A percentile compares a stretch with the other conserved stretches of the same genome.
These are phyloP conservation scores for Lodderomyces theae DNA, from an alignment of 1,139 yeast species.

Conservation along the genomic window DNA sequence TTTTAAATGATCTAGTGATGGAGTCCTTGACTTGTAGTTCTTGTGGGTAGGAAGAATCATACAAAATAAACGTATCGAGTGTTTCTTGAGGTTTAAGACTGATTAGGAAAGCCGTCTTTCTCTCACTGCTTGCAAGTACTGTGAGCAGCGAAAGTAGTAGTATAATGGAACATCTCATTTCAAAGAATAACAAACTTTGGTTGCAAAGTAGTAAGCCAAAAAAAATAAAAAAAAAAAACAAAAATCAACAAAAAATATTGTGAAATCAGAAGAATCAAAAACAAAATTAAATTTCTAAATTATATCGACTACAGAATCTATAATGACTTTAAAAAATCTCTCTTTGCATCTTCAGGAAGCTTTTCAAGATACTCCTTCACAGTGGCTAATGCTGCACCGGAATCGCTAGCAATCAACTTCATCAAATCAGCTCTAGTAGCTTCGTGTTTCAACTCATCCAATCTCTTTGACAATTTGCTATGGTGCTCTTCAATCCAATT, in stretches of 20 bases:
- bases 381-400: conserved; percentile 52
- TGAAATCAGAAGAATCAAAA: too few species aligned
- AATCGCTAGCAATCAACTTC: conserved; percentile 55
- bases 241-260: neutral
- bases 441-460: conserved; percentile 66
- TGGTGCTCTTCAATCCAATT: conserved; percentile 84
- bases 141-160: neutral
- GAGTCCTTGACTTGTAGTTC: conserved; percentile 39
- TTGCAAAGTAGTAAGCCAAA: conserved; percentile 3
- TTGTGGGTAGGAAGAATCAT: conserved; percentile 32
- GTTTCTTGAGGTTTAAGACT: conserved; percentile 27
- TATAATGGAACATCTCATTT: neutral
- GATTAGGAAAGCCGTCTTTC: conserved; percentile 11
- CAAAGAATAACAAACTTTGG: neutral
- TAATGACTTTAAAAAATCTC: conserved; percentile 40
- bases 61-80: conserved; percentile 37
- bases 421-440: conserved; percentile 61
- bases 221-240: conserved; percentile 8
- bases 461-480: conserved; percentile 54
- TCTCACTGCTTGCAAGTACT: neutral
- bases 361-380: conserved; percentile 60
- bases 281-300: too few species aligned
- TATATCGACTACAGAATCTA: too few species aligned
- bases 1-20: conserved; percentile 45
- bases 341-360: conserved; percentile 61